phyloP scores from a whole-genome alignment of 495 filamentous ascomycete genomes.

The Trichoderma asperelloides region DNA sequence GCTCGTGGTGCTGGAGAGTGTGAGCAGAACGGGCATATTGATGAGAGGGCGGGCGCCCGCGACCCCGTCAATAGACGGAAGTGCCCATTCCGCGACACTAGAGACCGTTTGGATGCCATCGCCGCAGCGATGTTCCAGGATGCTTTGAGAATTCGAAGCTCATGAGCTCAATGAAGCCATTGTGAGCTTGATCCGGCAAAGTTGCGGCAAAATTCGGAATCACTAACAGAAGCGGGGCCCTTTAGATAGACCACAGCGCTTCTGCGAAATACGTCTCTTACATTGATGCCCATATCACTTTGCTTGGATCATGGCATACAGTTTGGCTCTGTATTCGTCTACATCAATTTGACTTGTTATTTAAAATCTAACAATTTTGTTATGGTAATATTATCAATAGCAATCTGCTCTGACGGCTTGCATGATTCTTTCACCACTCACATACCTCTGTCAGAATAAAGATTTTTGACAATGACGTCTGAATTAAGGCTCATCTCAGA shows the following conservation, averaged over 20 bases:
- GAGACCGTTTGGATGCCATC: conserved; percentile 9
- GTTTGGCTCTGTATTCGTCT: no score
- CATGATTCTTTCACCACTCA: no score
- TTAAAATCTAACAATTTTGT: no score
- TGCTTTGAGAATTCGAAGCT: not conserved
- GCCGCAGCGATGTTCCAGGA: not conserved
- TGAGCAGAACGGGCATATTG: not conserved
- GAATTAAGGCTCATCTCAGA: no score
- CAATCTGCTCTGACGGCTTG: no score
- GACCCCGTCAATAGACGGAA: not conserved
- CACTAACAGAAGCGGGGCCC: not conserved
- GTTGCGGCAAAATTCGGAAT: conserved; percentile 5
- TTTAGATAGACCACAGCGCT: no score
- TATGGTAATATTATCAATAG: no score
- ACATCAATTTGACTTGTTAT: no score
- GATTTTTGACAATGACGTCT: no score
- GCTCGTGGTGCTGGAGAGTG: not conserved
- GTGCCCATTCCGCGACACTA: conserved; percentile 2
- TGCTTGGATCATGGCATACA: no score
- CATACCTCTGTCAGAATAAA: no score
- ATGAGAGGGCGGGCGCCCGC: not conserved
- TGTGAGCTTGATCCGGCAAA: conserved; percentile 1
- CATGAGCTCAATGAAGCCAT: not conserved
- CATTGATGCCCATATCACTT: no score
- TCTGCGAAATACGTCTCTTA: not conserved